Percentiles rank a stretch among this genome's conserved stretches.
phyloP scores from a whole-genome alignment of 345 rosid genomes.

The Eucalyptus marginata region DNA sequence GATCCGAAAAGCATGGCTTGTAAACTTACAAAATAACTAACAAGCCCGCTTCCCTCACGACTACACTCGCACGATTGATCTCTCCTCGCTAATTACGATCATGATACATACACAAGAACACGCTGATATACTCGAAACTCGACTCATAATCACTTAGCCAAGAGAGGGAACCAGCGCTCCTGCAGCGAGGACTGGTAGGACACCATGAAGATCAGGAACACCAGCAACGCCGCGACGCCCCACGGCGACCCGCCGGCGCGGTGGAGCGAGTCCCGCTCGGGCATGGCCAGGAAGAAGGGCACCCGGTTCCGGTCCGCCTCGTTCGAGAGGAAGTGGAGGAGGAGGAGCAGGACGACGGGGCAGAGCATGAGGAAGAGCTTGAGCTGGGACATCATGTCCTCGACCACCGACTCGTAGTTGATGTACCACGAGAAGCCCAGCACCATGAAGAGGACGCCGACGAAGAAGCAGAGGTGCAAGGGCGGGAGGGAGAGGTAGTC shows the following conservation, averaged over 20 bases:
- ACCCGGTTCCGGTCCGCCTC: not conserved
- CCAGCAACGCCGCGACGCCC: conserved; percentile 18
- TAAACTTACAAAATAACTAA: not conserved
- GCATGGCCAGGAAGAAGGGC: not conserved
- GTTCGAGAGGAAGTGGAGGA: conserved; percentile 1
- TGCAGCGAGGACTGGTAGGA: conserved; percentile 21
- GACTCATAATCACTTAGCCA: not conserved
- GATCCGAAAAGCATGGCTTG: not conserved
- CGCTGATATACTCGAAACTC: not conserved
- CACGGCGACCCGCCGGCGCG: conserved; percentile 18
- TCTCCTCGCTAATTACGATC: not conserved
- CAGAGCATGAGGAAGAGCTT: conserved; percentile 1
- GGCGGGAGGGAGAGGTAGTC: not conserved
- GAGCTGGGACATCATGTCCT: not conserved
- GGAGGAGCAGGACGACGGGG: not conserved
- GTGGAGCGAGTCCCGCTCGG: conserved; percentile 1
- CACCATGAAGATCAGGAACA: conserved; percentile 16
- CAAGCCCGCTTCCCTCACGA: not conserved
- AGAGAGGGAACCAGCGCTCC: conserved; percentile 23
- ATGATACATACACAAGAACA: not conserved
- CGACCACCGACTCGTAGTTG: not conserved
- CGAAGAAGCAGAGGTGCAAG: conserved; percentile 1
- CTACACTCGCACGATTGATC: not conserved
- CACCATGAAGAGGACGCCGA: not conserved
- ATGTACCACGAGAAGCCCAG: conserved; percentile 1